A percentile compares a stretch with the other conserved stretches of the same genome.
Conservation (phyloP, 441 rosid genomes). For the Bocquillonia castaneifolia region DNA sequence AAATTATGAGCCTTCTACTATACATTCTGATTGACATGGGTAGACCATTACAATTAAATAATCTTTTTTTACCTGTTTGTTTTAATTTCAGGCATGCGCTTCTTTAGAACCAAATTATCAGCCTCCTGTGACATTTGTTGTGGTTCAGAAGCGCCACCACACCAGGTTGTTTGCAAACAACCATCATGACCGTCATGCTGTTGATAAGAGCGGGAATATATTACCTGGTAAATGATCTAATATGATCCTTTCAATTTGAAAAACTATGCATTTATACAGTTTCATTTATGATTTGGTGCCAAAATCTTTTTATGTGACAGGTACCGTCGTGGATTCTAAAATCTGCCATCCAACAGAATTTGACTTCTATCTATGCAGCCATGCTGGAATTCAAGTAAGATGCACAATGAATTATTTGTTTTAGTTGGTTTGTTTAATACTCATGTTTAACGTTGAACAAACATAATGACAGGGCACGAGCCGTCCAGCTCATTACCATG, state of each 20-base stretch:
- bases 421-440: neutral
- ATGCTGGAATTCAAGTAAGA: conserved; percentile 93
- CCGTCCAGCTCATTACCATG: conserved; percentile 97
- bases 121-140: conserved; percentile 96
- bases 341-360: conserved; percentile 97
- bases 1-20: neutral
- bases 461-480: conserved; percentile 63
- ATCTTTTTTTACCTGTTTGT: neutral
- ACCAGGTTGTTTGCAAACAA: conserved; percentile 87
- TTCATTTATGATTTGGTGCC: neutral
- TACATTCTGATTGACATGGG: neutral
- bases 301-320: conserved; percentile 26
- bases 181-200: conserved; percentile 62
- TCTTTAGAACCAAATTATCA: conserved; percentile 86
- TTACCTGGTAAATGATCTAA: conserved; percentile 54
- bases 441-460: neutral
- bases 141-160: conserved; percentile 98
- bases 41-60: neutral
- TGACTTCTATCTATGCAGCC: conserved; percentile 93
- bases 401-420: neutral
- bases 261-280: too few relatives aligned
- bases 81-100: conserved; percentile 65
- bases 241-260: too few relatives aligned
- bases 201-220: conserved; percentile 85
- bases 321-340: conserved; percentile 92